Evolutionary conservation across 768 basidiomycete species (phyloP).

Genomic region (Tylopilus plumbeoviolaceoides): DNA sequence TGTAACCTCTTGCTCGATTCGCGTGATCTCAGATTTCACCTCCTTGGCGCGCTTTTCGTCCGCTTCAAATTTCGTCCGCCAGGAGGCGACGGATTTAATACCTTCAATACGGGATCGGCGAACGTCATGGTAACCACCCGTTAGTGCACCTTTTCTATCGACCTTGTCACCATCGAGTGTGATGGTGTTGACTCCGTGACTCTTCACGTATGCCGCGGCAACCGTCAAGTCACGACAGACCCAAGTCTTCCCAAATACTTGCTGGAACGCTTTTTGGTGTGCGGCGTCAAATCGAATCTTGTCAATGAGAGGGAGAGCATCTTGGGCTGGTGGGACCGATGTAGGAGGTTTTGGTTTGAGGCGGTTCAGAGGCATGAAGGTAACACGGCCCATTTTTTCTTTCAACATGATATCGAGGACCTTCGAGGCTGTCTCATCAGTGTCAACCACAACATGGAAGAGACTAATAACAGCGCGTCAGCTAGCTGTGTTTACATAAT

Average conservation of each 20-base stretch:
- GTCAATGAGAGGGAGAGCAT: constrained; percentile 76
- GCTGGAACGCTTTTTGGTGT: constrained; percentile 84
- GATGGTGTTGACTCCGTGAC: constrained; percentile 93
- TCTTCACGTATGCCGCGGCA: constrained; percentile 91
- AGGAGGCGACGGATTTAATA: constrained; percentile 69
- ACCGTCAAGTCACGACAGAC: constrained; percentile 91
- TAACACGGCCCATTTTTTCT: constrained; percentile 91
- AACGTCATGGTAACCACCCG: constrained; percentile 94
- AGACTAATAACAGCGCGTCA: constrained; percentile 41
- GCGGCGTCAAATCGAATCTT: constrained; percentile 73
- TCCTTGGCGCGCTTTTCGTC: constrained; percentile 65
- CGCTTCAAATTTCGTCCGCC: constrained; percentile 67
- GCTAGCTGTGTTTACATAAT: not conserved
- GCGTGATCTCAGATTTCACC: constrained; percentile 64
- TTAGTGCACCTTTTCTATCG: constrained; percentile 92
- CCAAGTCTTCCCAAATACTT: constrained; percentile 97
- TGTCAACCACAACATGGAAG: constrained; percentile 97
- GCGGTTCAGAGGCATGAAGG: constrained; percentile 97
- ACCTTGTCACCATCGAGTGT: constrained; percentile 97
- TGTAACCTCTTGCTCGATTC: constrained; percentile 85
- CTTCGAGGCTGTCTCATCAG: constrained; percentile 86
- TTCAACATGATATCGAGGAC: constrained; percentile 93
- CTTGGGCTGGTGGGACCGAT: constrained; percentile 58
- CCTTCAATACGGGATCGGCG: constrained; percentile 87
- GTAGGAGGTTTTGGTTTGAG: constrained; percentile 71